A percentile compares a stretch with the other conserved stretches of the same genome.
These are phyloP conservation scores for Nitzschia sp. DNA, from an alignment of 108 stramenopile species.

Conservation along the genomic window DNA sequence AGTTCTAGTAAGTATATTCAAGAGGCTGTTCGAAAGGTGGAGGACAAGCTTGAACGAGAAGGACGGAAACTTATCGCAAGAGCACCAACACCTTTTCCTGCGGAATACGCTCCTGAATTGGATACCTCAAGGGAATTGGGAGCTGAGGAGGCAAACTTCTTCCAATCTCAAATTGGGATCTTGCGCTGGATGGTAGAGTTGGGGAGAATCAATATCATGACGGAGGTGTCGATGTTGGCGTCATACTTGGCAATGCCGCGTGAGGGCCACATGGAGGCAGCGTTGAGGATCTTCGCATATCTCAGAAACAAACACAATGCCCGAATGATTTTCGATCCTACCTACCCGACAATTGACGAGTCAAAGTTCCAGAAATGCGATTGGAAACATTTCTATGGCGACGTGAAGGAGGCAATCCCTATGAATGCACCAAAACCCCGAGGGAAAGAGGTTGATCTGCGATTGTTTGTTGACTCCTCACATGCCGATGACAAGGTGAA, in stretches of 20 bases:
- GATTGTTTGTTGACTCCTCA: constrained; percentile 47
- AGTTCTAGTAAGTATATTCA: constrained; percentile 41
- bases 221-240: no score
- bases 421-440: constrained; percentile 30
- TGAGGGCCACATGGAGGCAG: constrained; percentile 35
- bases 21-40: no score
- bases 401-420: constrained; percentile 31
- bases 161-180: constrained; percentile 37
- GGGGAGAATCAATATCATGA: no score
- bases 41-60: constrained; percentile 39
- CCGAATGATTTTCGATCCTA: constrained; percentile 51
- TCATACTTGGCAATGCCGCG: no score
- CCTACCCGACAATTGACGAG: constrained; percentile 28
- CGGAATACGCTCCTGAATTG: constrained; percentile 4
- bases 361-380: constrained; percentile 23
- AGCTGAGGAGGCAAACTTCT: constrained; percentile 20
- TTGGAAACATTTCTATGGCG: constrained; percentile 37
- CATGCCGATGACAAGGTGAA: no score
- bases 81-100: constrained; percentile 14
- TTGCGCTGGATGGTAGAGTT: constrained; percentile 55
- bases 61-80: constrained; percentile 5
- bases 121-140: constrained; percentile 10
- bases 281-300: constrained; percentile 53
- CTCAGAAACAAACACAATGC: constrained; percentile 33
- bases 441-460: constrained; percentile 28